Base-by-base conservation (phyloP, 306 rosid species). In the Gillenia trifoliata region DNA sequence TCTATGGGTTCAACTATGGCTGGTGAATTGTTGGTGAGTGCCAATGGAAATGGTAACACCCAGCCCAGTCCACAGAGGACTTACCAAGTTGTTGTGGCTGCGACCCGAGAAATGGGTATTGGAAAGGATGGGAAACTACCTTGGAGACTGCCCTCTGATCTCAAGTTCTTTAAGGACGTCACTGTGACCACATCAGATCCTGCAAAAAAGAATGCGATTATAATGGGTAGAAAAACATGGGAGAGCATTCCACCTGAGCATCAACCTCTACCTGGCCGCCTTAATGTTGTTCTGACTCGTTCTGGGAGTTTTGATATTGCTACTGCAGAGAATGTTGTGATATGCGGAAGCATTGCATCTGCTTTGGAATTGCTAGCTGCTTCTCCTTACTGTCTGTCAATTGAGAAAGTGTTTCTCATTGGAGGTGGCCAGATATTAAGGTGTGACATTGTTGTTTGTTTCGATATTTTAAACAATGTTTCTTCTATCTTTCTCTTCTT, bases 201-300 rank as follows among this genome's bases (percentile, higher is more conserved):
- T 0, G 96, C 85, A 38, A 95, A 87, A 80, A 92, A 86, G 85
- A 95, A 95, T 83, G 99, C 97, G 0, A 70, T 95, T 84, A 68
- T 95, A 63, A 95, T 95, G 99, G 99, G 97, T 71, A 86, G 99
- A 71, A 92, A 89, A 80, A 79, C 99, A 71, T 95, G 97, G 97
- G 99, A 95, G 89, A 75, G 89, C 55, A 90, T 92, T 76, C 91
- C 89, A 31, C 78, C 74, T 19, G 91, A 89, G 70, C 45, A 60
- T 17, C 93, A 89, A 59, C 99, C 98, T 52, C 85, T 90, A 57
- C 84, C 93, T 17, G 97, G 98, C 56, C 91, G 96, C 72, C 96
- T 94, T 47, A 95, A 92, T 75, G 96, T 95, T 75, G 95, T 95
- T 84, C 81, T 95, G 66, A 92, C 99, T 75, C 96, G 96, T 67